These are phyloP conservation scores for Acer campestre DNA, from an alignment of 345 rosid species.

Conservation along the genomic window DNA sequence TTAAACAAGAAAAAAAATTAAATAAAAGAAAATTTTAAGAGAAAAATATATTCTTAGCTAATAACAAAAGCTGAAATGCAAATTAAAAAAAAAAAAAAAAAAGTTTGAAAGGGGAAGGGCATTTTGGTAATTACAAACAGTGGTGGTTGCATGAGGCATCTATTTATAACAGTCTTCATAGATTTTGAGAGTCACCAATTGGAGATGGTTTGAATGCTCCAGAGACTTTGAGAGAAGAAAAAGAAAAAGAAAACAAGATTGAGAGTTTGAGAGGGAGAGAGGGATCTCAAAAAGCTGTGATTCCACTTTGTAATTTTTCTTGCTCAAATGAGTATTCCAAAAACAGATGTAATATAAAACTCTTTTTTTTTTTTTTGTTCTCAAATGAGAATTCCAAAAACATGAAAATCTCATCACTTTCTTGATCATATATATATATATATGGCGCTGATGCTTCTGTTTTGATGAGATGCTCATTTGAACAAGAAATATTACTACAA, in stretches of 20 bases:
- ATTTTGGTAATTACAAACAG: constrained; percentile 9
- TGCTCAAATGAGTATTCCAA: constrained; percentile 67
- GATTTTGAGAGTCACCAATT: neutral
- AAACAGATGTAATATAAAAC: constrained; percentile 7
- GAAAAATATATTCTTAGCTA: no score
- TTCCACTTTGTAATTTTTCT: constrained; percentile 46
- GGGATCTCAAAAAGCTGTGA: no score
- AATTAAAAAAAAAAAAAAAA: no score
- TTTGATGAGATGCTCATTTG: constrained; percentile 46
- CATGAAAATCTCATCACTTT: neutral
- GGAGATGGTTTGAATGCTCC: neutral
- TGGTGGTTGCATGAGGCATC: neutral
- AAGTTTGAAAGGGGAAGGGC: neutral
- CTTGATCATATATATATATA: neutral
- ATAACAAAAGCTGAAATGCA: no score
- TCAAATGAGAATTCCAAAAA: no score
- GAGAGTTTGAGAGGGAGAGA: neutral
- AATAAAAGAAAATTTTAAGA: neutral
- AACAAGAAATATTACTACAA: constrained; percentile 39
- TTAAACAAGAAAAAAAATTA: no score
- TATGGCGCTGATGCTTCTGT: constrained; percentile 19
- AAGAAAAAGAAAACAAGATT: neutral
- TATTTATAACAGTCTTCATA: constrained; percentile 12
- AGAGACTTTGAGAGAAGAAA: neutral
- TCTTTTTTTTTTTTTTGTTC: no score